phyloP scores from a whole-genome alignment of 352 stramenopile species.

The Blastocystis sp. region DNA sequence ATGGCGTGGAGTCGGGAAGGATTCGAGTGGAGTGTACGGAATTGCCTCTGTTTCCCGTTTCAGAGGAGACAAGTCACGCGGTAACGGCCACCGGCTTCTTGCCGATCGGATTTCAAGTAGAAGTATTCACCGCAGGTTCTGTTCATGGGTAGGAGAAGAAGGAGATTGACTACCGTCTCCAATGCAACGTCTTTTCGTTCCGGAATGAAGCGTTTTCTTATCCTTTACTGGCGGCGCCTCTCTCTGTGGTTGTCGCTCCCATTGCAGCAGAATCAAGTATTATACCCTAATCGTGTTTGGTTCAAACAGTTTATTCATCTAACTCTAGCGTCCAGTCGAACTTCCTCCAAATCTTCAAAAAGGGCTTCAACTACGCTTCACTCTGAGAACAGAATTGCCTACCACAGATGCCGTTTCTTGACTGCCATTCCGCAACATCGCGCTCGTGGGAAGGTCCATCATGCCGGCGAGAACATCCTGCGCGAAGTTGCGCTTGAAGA shows the following conservation, averaged over 20 bases:
- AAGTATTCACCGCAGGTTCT: background rate
- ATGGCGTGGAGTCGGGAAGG: background rate
- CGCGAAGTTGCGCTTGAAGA: slow-evolving; percentile 70
- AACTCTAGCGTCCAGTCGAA: slow-evolving; percentile 72
- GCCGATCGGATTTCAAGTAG: background rate
- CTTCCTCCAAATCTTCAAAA: slow-evolving; percentile 71
- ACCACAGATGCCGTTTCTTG: background rate
- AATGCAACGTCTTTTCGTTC: background rate
- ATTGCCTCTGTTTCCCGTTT: background rate
- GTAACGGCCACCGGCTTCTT: background rate
- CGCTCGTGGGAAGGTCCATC: slow-evolving; percentile 64
- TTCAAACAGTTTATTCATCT: background rate
- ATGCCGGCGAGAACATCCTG: slow-evolving; percentile 71
- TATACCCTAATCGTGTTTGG: background rate
- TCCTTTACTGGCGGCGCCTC: background rate
- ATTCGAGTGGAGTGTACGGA: background rate
- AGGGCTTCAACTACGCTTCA: slow-evolving; percentile 28
- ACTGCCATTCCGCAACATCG: slow-evolving; percentile 23
- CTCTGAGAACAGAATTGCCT: background rate
- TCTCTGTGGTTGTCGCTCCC: background rate
- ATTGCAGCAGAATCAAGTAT: background rate
- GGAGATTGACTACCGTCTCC: background rate
- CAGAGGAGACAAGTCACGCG: background rate
- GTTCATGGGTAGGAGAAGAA: background rate
- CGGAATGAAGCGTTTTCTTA: background rate